phyloP scores from a whole-genome alignment of 306 rosid genomes.

The Leucaena leucocephala region DNA sequence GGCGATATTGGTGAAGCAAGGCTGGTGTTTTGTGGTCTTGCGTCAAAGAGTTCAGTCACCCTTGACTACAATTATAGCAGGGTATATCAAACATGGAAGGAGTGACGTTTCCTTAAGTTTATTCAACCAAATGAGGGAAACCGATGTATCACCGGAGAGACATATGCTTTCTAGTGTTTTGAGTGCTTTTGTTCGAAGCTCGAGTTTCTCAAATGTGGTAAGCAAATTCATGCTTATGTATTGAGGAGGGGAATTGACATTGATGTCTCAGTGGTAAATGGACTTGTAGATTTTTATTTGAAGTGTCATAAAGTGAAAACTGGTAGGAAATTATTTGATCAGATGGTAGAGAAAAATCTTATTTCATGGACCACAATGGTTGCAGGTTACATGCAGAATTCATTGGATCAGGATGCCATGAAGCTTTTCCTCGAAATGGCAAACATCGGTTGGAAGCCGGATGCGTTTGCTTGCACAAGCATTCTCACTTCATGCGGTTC shows the following conservation, averaged over 20 bases:
- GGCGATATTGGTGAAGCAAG: conserved; percentile 66
- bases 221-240: conserved; percentile 78
- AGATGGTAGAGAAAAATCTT: conserved; percentile 52
- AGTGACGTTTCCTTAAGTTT: conserved; percentile 68
- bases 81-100: conserved; percentile 67
- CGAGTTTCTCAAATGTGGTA: conserved; percentile 70
- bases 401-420: conserved; percentile 65
- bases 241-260: conserved; percentile 62
- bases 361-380: conserved; percentile 94
- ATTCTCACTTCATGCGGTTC: conserved; percentile 88
- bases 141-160: conserved; percentile 57
- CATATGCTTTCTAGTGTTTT: conserved; percentile 80
- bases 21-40: conserved; percentile 63
- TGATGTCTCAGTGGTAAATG: conserved; percentile 78
- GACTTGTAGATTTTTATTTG: conserved; percentile 70
- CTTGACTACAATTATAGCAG: conserved; percentile 79
- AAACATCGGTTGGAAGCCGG: conserved; percentile 62
- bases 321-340: conserved; percentile 61
- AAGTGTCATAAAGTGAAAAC: conserved; percentile 72
- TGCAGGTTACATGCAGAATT: conserved; percentile 91
- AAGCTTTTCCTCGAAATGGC: conserved; percentile 68
- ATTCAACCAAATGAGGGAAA: conserved; percentile 66
- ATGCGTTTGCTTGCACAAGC: conserved; percentile 80
- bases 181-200: conserved; percentile 74
- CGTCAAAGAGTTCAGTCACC: conserved; percentile 66